Evolutionary conservation across 2,329 filamentous ascomycete species (phyloP), one percentile per base, ranked within the genome.

Genomic region (Aureobasidium sp.): DNA sequence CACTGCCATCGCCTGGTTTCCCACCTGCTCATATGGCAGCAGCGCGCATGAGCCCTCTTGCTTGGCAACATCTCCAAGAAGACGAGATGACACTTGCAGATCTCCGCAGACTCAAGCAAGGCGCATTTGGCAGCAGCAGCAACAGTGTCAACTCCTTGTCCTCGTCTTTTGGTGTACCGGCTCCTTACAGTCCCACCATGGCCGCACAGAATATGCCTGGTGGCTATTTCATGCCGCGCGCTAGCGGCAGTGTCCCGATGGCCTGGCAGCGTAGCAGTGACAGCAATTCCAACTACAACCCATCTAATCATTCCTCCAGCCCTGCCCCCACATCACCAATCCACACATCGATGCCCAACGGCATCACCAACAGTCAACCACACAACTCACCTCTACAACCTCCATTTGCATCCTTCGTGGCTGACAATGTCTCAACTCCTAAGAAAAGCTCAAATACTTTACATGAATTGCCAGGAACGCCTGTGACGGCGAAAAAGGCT

Each of bases 221-320:
- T 47, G 59, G 59, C 21, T 61, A 54, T 48, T 61, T 54, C 25
- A 61, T 61, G 59, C 59, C 59, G 8, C 41, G 49, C 5, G 34
- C 53, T 15, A 29, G 27, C 21, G 53, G 59, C 52, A 64, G 64
- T 15, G 58, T 63, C 13, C 68, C 69, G 8, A 69, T 67, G 68
- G 64, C 65, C 41, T 66, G 65, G 50, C 66, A 65, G 10, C 64
- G 67, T 52, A 67, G 67, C 58, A 65, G 42, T 27, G 65, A 66
- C 52, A 68, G 65, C 44, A 61, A 63, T 37, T 45, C 48, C 15
- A 62, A 62, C 61, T 57, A 54, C 21, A 54, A 62, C 4, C 61
- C 52, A 16, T 58, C 52, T 8, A 50, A 62, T 30, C 44, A 55
- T 45, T 62, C 59, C 9, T 62, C 59, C 7, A 64, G 63, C 34